Base-by-base conservation (phyloP, 2,329 filamentous ascomycete genomes). In the Emergomyces africanus region DNA sequence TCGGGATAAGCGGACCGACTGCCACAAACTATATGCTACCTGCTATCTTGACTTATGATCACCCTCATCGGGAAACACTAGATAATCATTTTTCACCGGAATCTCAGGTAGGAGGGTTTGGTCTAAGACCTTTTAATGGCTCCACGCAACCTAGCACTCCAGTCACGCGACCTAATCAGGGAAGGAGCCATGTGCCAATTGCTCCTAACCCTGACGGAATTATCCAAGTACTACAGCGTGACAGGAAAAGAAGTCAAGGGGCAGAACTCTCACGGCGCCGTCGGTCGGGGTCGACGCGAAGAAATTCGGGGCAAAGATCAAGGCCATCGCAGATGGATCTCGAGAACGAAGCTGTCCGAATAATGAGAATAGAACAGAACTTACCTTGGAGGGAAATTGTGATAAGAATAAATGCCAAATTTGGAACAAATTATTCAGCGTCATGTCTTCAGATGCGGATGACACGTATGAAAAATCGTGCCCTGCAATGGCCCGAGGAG, bases 361-460 rank as follows among this genome's bases (percentile, higher is more conserved):
- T 54, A 68, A 70, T 1, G 73, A 74, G 61, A 69, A 72, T 54
- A 72, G 75, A 64, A 72, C 74, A 58, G 68, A 66, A 10, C 73
- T 71, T 60, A 72, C 66, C 74, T 12, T 76, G 74, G 74, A 75
- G 68, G 58, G 64, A 68, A 10, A 67, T 75, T 37, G 68, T 72
- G 2, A 67, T 70, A 53, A 69, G 66, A 63, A 74, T 72, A 57
- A 68, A 66, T 9, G 67, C 70, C 50, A 66, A 61, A 23, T 76
- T 73, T 62, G 63, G 71, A 23, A 73, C 71, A 59, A 70, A 74
- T 62, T 70, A 69, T 6, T 67, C 70, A 25, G 69, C 74, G 60
- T 72, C 74, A 5, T 67, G 72, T 37, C 65, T 76, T 60, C 74
- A 76, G 64, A 76, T 76, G 74, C 70, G 74, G 37, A 67, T 74